Percentiles rank a stretch among this genome's conserved stretches.
These are phyloP conservation scores for Exophiala xenobiotica DNA, from an alignment of 2,329 filamentous ascomycete genomes.

Conservation along the genomic window DNA sequence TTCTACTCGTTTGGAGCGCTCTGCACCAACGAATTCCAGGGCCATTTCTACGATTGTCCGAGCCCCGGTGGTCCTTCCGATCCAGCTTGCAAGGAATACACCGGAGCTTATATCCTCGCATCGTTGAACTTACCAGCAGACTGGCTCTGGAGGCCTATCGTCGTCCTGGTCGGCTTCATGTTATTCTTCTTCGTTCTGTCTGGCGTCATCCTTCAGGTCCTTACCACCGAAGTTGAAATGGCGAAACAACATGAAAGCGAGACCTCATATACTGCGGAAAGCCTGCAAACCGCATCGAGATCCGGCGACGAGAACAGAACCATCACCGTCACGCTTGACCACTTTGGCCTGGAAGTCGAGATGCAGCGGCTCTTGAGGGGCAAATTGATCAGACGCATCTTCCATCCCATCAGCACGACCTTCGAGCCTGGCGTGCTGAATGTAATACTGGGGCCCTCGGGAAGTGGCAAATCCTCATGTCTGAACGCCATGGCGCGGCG, in stretches of 20 bases:
- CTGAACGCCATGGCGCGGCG: constrained; percentile 71
- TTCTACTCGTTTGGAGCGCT: constrained; percentile 69
- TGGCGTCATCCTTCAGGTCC: constrained; percentile 61
- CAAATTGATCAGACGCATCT: constrained; percentile 45
- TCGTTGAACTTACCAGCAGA: constrained; percentile 63
- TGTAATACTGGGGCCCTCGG: constrained; percentile 77
- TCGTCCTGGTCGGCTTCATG: constrained; percentile 62
- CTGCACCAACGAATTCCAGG: constrained; percentile 67
- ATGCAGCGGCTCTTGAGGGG: constrained; percentile 6
- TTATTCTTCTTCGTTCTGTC: constrained; percentile 63
- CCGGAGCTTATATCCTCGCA: constrained; percentile 66
- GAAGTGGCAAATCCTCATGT: constrained; percentile 72
- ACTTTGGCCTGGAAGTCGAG: constrained; percentile 55
- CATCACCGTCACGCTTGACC: constrained; percentile 64
- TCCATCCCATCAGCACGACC: constrained; percentile 64
- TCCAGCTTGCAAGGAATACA: constrained; percentile 67
- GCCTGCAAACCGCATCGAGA: constrained; percentile 63
- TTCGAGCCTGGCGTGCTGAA: constrained; percentile 70
- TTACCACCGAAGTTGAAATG: constrained; percentile 68
- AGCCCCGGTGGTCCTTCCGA: constrained; percentile 60
- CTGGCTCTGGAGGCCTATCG: constrained; percentile 67
- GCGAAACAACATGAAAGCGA: constrained; percentile 57
- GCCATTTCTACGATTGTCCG: constrained; percentile 69
- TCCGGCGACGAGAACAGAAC: constrained; percentile 52
- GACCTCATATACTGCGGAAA: constrained; percentile 55